Evolutionary conservation across 2,329 filamentous ascomycete species (phyloP).

Genomic region (Arthrobotrys sinensis): DNA sequence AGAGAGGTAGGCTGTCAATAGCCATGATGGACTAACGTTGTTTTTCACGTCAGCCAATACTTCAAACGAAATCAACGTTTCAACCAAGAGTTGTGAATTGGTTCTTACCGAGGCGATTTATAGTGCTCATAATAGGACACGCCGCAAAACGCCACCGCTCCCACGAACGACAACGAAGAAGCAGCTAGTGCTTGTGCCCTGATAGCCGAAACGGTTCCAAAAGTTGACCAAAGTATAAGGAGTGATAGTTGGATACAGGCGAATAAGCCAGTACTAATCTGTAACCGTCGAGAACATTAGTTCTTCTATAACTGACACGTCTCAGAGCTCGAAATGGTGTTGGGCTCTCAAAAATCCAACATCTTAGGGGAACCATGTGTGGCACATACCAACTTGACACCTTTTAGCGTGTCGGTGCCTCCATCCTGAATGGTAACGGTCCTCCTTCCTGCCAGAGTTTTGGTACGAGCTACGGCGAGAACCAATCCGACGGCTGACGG

Average conservation of each 20-base stretch:
- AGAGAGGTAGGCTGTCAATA: constrained; percentile 36
- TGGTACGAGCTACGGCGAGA: constrained; percentile 19
- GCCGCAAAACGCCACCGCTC: constrained; percentile 4
- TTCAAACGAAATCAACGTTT: neutral
- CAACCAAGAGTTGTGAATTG: neutral
- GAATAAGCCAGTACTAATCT: constrained; percentile 25
- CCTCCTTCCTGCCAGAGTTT: constrained; percentile 11
- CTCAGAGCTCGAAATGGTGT: neutral
- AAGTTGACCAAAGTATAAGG: constrained; percentile 35
- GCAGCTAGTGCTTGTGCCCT: constrained; percentile 5
- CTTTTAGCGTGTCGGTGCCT: neutral
- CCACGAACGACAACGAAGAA: constrained; percentile 19
- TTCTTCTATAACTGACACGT: neutral
- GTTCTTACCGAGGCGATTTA: constrained; percentile 39
- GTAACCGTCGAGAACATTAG: neutral
- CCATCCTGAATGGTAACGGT: constrained; percentile 16
- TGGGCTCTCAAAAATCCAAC: constrained; percentile 21
- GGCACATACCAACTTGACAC: constrained; percentile 42
- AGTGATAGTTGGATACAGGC: constrained; percentile 23
- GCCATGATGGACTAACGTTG: constrained; percentile 36
- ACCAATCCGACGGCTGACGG: constrained; percentile 34
- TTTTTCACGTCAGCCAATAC: neutral
- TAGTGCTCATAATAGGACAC: constrained; percentile 36
- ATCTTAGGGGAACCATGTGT: neutral
- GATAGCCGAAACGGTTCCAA: neutral